These are phyloP conservation scores for Termitomyces sp. DNA, from an alignment of 768 basidiomycete genomes.

Conservation along the genomic window DNA sequence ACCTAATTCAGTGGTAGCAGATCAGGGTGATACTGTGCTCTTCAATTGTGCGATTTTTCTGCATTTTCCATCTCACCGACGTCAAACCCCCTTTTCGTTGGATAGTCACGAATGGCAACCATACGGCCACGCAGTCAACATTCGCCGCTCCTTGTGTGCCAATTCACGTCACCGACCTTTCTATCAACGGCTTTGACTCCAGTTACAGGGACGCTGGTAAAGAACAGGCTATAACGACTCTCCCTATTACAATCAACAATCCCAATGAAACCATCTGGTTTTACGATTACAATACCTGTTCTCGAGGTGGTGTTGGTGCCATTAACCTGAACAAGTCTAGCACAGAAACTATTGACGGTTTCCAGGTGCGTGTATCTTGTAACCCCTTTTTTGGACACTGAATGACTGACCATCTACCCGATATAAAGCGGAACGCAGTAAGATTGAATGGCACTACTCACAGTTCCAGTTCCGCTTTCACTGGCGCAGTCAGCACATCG, in stretches of 20 bases:
- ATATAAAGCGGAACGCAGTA: conserved; percentile 45
- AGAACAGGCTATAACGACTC: conserved; percentile 39
- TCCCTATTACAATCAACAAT: conserved; percentile 38
- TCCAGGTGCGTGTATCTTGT: conserved; percentile 27
- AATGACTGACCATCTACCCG: background rate
- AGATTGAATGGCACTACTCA: conserved; percentile 48
- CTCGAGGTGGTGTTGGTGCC: conserved; percentile 53
- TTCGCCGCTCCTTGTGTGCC: conserved; percentile 52
- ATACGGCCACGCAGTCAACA: conserved; percentile 51
- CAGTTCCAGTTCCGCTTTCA: conserved; percentile 2
- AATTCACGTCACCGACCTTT: conserved; percentile 39
- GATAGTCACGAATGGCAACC: conserved; percentile 48
- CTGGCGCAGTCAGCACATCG: background rate
- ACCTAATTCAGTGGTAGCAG: conserved; percentile 39
- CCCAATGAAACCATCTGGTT: conserved; percentile 53
- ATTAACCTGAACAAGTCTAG: conserved; percentile 49
- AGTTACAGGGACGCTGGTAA: conserved; percentile 44
- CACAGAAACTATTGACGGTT: conserved; percentile 37
- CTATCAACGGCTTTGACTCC: conserved; percentile 58
- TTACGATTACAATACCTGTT: conserved; percentile 52
- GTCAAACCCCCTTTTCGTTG: background rate
- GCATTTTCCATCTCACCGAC: background rate
- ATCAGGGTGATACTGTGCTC: conserved; percentile 41
- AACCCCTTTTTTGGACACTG: background rate
- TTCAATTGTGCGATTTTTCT: conserved; percentile 46